These are phyloP conservation scores for Gracilaria domingensis DNA, from an alignment of 23 red algal genomes.

Conservation along the genomic window DNA sequence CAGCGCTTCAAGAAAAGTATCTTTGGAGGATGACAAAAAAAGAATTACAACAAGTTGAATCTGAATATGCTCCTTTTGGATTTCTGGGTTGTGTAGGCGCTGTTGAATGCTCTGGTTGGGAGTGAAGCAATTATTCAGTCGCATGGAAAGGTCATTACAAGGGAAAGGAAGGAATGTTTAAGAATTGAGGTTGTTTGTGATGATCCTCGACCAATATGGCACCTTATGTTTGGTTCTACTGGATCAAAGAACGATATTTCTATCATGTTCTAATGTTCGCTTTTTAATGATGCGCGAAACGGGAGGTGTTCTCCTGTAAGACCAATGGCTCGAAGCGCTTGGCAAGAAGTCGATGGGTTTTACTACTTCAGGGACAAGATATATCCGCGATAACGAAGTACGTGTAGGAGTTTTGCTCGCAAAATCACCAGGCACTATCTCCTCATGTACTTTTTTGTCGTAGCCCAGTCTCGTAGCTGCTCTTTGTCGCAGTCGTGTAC, in stretches of 20 bases:
- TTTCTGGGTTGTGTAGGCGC: slow-evolving; percentile 32
- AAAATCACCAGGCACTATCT: too few relatives aligned
- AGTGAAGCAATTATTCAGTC: slow-evolving; percentile 20
- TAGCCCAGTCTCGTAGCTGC: too few relatives aligned
- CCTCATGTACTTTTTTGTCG: too few relatives aligned
- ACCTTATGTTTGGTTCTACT: slow-evolving; percentile 47
- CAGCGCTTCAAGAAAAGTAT: neutral
- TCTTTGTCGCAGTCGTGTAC: too few relatives aligned
- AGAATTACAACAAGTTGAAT: neutral
- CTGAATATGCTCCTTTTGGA: neutral
- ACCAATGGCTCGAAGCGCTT: neutral
- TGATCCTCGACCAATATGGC: slow-evolving; percentile 51
- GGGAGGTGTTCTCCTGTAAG: slow-evolving; percentile 27
- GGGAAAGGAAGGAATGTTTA: slow-evolving; percentile 2
- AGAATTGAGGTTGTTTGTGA: slow-evolving; percentile 75
- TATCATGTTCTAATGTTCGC: slow-evolving; percentile 20
- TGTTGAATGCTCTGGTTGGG: slow-evolving; percentile 46
- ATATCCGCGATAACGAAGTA: slow-evolving; percentile 42
- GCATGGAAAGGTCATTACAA: slow-evolving; percentile 28
- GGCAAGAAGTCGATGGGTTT: slow-evolving; percentile 2
- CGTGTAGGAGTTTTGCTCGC: too few relatives aligned
- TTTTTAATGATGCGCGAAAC: slow-evolving; percentile 33
- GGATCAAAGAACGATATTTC: slow-evolving; percentile 55
- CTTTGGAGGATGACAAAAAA: neutral
- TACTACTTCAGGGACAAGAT: slow-evolving; percentile 67